phyloP scores from a whole-genome alignment of 179 eudicot species.

The Beta macrorhiza region DNA sequence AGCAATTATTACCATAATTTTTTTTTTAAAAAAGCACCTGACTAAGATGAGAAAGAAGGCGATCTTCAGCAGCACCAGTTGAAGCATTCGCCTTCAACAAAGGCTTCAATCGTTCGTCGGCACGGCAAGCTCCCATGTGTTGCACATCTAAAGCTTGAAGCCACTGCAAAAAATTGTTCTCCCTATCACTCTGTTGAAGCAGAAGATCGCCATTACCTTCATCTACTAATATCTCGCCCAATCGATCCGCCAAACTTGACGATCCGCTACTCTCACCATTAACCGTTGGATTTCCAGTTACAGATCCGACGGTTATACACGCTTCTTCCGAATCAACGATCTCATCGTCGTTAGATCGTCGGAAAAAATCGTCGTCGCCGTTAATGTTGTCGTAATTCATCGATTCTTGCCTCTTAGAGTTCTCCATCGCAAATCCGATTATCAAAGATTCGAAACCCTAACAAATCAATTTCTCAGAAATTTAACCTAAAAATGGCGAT shows the following conservation, averaged over 20 bases:
- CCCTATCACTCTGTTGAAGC: constrained; percentile 46
- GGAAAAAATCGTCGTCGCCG: constrained; percentile 18
- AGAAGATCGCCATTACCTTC: constrained; percentile 61
- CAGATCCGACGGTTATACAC: constrained; percentile 17
- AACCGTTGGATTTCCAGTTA: constrained; percentile 8
- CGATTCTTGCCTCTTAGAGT: constrained; percentile 27
- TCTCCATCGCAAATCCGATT: constrained; percentile 28
- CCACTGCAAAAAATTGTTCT: constrained; percentile 52
- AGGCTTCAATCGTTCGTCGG: constrained; percentile 82
- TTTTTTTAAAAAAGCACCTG: constrained; percentile 35
- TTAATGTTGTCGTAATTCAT: constrained; percentile 14
- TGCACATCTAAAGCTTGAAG: constrained; percentile 71
- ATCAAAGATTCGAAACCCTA: constrained; percentile 20
- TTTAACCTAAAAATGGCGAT: not conserved
- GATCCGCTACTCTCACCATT: constrained; percentile 24
- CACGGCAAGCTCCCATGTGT: constrained; percentile 83
- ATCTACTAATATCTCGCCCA: constrained; percentile 40
- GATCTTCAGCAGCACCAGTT: constrained; percentile 58
- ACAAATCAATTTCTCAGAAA: not conserved
- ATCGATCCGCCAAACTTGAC: constrained; percentile 39
- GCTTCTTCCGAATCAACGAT: constrained; percentile 19
- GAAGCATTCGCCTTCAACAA: constrained; percentile 62
- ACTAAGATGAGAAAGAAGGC: constrained; percentile 63
- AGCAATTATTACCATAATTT: no score
- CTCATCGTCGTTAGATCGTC: constrained; percentile 4